Percentiles rank a stretch among this genome's conserved stretches.
Evolutionary conservation across 148 eudicot species (phyloP).

Genomic region (Heliamphora exappendiculata): DNA sequence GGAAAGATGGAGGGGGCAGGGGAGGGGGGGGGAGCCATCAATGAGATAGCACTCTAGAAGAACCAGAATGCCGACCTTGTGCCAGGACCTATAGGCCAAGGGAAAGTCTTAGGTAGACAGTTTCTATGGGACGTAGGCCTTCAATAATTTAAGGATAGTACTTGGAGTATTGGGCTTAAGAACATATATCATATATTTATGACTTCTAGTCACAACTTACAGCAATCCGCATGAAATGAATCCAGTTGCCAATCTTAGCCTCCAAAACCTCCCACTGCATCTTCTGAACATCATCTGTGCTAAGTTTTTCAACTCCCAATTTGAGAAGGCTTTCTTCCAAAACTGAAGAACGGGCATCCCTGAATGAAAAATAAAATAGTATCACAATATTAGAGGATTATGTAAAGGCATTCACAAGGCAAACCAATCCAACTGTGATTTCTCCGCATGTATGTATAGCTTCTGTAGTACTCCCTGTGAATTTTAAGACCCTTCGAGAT

Average conservation of each 20-base stretch:
- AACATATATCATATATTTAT: background rate
- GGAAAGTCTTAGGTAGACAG: background rate
- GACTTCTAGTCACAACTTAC: slow-evolving; percentile 35
- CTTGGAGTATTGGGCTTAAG: too few relatives aligned
- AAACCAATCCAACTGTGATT: background rate
- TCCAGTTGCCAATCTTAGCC: slow-evolving; percentile 98
- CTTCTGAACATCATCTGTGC: slow-evolving; percentile 96
- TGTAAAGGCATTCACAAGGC: background rate
- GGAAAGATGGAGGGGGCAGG: too few relatives aligned
- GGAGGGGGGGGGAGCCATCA: too few relatives aligned
- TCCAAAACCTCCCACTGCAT: slow-evolving; percentile 99
- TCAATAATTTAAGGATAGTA: too few relatives aligned
- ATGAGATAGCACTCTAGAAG: background rate
- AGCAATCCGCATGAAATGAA: slow-evolving; percentile 97
- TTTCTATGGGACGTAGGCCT: background rate
- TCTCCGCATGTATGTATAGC: background rate
- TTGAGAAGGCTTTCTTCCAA: slow-evolving; percentile 85
- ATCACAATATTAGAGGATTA: background rate
- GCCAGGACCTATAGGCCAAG: background rate
- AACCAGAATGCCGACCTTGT: background rate
- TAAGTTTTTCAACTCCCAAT: slow-evolving; percentile 92
- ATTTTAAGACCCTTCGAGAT: background rate
- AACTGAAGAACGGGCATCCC: slow-evolving; percentile 89
- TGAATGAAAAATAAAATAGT: slow-evolving; percentile 17
- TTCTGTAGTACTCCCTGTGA: background rate